Conservation (phyloP, 805 yeast species). For the Pichia pseudocactophila region DNA sequence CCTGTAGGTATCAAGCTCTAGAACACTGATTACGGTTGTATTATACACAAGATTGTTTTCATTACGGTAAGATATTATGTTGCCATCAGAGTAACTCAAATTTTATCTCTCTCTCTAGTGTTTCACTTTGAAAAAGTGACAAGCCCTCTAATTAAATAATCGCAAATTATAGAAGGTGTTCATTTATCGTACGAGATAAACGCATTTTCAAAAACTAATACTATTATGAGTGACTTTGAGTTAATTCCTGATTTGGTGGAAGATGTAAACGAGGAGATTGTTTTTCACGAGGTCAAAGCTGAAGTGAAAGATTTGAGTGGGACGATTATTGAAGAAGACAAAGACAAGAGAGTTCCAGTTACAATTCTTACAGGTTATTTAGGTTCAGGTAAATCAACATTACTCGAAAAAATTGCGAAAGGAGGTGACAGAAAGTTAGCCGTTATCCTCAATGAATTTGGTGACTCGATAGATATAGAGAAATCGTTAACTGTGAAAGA, state of each 20-base stretch:
- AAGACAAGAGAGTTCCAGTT: slow-evolving; percentile 59
- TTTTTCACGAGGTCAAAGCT: slow-evolving; percentile 13
- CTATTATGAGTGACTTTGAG: slow-evolving; percentile 12
- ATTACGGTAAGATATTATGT: too few species aligned
- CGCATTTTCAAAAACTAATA: too few species aligned
- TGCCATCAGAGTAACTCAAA: too few species aligned
- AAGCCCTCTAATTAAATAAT: too few species aligned
- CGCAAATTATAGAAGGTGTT: not conserved
- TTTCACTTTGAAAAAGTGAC: too few species aligned
- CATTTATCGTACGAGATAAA: too few species aligned
- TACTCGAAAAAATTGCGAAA: slow-evolving; percentile 64
- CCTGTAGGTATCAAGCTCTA: too few species aligned
- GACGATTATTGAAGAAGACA: slow-evolving; percentile 15
- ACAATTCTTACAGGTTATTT: slow-evolving; percentile 91
- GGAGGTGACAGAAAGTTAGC: slow-evolving; percentile 72
- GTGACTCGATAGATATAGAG: slow-evolving; percentile 85
- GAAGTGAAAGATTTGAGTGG: slow-evolving; percentile 11
- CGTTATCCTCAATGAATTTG: slow-evolving; percentile 86
- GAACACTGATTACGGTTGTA: too few species aligned
- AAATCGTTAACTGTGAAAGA: slow-evolving; percentile 65
- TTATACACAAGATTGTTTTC: too few species aligned
- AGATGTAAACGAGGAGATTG: slow-evolving; percentile 19
- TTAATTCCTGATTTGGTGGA: slow-evolving; percentile 24
- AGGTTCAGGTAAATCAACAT: slow-evolving; percentile 90
- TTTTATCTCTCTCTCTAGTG: too few species aligned